Evolutionary conservation across 129 eudicot genomes (phyloP).

Genomic region (Saposhnikovia divaricata): DNA sequence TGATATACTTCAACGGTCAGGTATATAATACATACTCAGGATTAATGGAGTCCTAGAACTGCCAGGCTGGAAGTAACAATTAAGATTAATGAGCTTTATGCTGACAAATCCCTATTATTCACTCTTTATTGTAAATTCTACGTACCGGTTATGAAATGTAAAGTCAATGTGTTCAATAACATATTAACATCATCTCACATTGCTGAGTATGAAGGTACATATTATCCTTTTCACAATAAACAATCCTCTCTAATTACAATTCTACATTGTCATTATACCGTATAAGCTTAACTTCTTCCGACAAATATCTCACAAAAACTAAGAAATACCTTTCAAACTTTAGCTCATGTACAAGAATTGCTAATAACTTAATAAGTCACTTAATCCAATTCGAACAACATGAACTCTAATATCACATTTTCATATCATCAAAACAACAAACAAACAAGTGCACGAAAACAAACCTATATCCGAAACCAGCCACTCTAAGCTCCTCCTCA

Average conservation of each 20-base stretch:
- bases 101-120: background rate
- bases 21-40: background rate
- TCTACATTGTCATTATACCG: background rate
- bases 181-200: too few relatives aligned
- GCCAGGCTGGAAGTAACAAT: background rate
- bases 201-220: too few relatives aligned
- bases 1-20: background rate
- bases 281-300: background rate
- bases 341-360: background rate
- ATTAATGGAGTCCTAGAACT: background rate
- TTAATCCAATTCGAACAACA: background rate
- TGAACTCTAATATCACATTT: background rate
- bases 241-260: background rate
- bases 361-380: background rate
- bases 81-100: background rate
- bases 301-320: background rate
- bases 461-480: conserved; percentile 96
- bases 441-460: conserved; percentile 6
- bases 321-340: background rate
- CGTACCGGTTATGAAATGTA: too few relatives aligned
- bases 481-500: conserved; percentile 68
- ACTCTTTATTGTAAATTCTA: background rate
- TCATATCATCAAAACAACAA: background rate
- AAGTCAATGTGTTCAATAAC: background rate
- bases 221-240: too few relatives aligned